A percentile compares a stretch with the other conserved stretches of the same genome.
phyloP scores from a whole-genome alignment of 1,139 yeast species.

The Taphrina communis region DNA sequence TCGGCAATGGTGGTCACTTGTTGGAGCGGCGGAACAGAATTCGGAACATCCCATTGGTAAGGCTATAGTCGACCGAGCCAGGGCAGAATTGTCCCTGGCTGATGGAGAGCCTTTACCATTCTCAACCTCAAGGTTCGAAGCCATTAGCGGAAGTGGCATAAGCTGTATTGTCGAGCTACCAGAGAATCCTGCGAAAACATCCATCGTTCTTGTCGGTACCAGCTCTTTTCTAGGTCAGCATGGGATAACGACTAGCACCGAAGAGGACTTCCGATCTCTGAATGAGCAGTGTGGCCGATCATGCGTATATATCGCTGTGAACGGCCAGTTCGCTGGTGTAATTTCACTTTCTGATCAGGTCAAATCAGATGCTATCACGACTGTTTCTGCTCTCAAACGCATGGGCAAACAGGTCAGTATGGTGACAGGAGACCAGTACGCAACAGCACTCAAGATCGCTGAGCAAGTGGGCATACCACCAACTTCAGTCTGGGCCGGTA shows the following conservation, averaged over 20 bases:
- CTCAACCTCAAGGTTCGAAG: slow-evolving; percentile 57
- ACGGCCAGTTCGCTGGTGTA: slow-evolving; percentile 66
- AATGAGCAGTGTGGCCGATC: slow-evolving; percentile 37
- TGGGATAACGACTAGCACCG: slow-evolving; percentile 47
- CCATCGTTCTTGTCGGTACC: slow-evolving; percentile 64
- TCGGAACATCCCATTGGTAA: slow-evolving; percentile 90
- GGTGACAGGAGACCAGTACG: slow-evolving; percentile 80
- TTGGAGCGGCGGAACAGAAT: slow-evolving; percentile 68
- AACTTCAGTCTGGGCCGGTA: slow-evolving; percentile 73
- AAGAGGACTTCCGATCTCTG: slow-evolving; percentile 33
- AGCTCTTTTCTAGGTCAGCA: slow-evolving; percentile 55
- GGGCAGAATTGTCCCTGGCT: slow-evolving; percentile 44
- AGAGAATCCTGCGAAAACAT: slow-evolving; percentile 44
- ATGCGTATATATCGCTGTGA: slow-evolving; percentile 50
- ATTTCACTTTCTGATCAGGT: slow-evolving; percentile 73
- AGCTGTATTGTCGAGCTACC: slow-evolving; percentile 55
- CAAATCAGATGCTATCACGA: slow-evolving; percentile 67
- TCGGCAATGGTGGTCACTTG: slow-evolving; percentile 62
- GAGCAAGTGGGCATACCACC: slow-evolving; percentile 67
- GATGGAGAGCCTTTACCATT: slow-evolving; percentile 51
- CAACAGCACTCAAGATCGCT: slow-evolving; percentile 72
- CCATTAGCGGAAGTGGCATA: slow-evolving; percentile 75
- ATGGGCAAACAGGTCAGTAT: slow-evolving; percentile 75
- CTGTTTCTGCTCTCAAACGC: slow-evolving; percentile 62
- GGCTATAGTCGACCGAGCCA: slow-evolving; percentile 61